phyloP scores from a whole-genome alignment of 345 rosid genomes.

The Viola odorata region DNA sequence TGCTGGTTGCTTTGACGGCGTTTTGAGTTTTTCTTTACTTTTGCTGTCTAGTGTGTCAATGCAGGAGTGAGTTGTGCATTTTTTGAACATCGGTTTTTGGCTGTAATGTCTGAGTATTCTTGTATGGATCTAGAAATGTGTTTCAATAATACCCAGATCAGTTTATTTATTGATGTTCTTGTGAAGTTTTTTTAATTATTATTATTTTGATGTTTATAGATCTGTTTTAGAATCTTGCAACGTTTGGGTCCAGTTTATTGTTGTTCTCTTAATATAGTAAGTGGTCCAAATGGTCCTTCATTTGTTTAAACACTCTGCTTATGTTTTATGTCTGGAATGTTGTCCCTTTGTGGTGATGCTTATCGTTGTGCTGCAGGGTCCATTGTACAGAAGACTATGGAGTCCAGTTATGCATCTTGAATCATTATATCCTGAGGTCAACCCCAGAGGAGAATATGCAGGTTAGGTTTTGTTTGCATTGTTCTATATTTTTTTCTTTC shows the following conservation, averaged over 20 bases:
- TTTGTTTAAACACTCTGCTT: neutral
- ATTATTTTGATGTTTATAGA: neutral
- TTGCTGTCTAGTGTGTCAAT: neutral
- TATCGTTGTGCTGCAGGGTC: constrained; percentile 41
- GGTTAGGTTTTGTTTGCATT: constrained; percentile 32
- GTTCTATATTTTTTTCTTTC: constrained; percentile 1
- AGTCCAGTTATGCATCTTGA: constrained; percentile 73
- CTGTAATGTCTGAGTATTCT: constrained; percentile 2
- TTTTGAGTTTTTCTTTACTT: neutral
- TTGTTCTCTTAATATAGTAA: neutral
- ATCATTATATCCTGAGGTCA: constrained; percentile 71
- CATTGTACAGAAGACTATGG: constrained; percentile 79
- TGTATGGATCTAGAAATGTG: constrained; percentile 17
- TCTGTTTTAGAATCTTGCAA: constrained; percentile 14
- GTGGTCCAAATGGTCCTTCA: neutral
- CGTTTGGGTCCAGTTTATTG: too few species aligned
- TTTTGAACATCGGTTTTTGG: neutral
- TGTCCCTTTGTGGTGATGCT: constrained; percentile 5
- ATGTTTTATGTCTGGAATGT: neutral
- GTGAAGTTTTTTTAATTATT: neutral
- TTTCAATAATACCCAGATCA: constrained; percentile 6
- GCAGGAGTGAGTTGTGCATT: neutral
- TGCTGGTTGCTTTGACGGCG: constrained; percentile 1
- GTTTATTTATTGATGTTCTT: constrained; percentile 1
- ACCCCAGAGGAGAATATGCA: constrained; percentile 70